These are phyloP conservation scores for Acacia acuminata DNA, from an alignment of 306 rosid species.

Conservation along the genomic window DNA sequence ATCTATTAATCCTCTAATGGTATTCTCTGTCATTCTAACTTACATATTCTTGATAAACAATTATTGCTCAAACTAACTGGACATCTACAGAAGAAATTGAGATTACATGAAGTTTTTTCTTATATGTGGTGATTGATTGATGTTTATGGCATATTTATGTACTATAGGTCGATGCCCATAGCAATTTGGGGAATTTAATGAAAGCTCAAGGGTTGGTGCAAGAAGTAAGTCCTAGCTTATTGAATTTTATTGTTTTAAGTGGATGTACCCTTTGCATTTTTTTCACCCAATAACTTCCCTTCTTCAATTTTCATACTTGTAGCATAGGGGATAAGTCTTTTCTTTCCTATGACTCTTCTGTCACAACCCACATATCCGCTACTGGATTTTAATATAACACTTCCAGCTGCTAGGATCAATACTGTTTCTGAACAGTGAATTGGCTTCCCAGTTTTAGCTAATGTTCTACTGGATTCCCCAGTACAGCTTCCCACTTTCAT, in stretches of 20 bases:
- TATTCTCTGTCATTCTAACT: slow-evolving; percentile 27
- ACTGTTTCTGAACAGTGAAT: slow-evolving; percentile 25
- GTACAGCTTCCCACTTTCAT: slow-evolving; percentile 19
- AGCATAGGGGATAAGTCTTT: slow-evolving; percentile 6
- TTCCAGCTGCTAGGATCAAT: slow-evolving; percentile 15
- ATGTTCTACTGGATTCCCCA: slow-evolving; percentile 21
- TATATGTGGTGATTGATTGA: not conserved
- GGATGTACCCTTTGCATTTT: not conserved
- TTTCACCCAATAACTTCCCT: not conserved
- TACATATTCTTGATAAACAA: slow-evolving; percentile 3
- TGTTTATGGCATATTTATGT: not conserved
- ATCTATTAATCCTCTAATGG: slow-evolving; percentile 89
- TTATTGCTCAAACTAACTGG: not conserved
- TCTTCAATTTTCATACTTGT: slow-evolving; percentile 13
- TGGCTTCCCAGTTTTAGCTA: slow-evolving; percentile 25
- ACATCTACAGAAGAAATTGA: slow-evolving; percentile 12
- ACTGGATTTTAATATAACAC: slow-evolving; percentile 30
- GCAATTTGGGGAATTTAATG: slow-evolving; percentile 61
- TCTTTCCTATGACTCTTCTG: not conserved
- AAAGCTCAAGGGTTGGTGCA: slow-evolving; percentile 70
- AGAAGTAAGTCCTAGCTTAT: slow-evolving; percentile 66
- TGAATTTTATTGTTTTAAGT: not conserved
- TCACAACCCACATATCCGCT: slow-evolving; percentile 18
- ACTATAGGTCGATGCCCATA: slow-evolving; percentile 55
- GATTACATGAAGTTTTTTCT: not conserved